Percentiles rank a stretch among this genome's conserved stretches.
Conservation (phyloP, 352 stramenopile species). For the Globisporangium paddicum region DNA sequence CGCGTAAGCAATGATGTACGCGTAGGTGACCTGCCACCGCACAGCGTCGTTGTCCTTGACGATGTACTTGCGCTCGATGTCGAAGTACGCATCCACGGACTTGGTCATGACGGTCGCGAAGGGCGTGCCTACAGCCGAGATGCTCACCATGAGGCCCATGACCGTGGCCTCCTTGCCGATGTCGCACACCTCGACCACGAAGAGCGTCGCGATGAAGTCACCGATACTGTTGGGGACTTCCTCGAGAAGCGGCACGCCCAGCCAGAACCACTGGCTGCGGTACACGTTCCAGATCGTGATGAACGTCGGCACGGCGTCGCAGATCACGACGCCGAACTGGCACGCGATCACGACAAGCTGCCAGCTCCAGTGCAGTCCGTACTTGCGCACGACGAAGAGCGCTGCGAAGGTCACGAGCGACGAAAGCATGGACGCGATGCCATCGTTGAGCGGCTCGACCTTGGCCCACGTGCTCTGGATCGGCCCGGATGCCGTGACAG, state of each 20-base stretch:
- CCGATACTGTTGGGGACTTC: slow-evolving; percentile 41
- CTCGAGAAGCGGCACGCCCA: slow-evolving; percentile 49
- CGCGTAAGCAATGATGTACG: slow-evolving; percentile 53
- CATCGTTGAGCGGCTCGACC: slow-evolving; percentile 55
- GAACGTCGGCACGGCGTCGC: slow-evolving; percentile 45
- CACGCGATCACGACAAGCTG: slow-evolving; percentile 31
- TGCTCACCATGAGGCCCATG: slow-evolving; percentile 40
- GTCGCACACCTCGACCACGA: slow-evolving; percentile 48
- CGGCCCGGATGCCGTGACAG: slow-evolving; percentile 35
- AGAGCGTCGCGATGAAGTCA: slow-evolving; percentile 40
- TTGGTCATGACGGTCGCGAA: slow-evolving; percentile 59
- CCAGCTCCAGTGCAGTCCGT: slow-evolving; percentile 57
- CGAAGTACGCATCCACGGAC: slow-evolving; percentile 43
- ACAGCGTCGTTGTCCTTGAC: slow-evolving; percentile 33
- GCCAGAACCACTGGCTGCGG: slow-evolving; percentile 66
- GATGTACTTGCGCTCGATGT: slow-evolving; percentile 45
- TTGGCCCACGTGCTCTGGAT: slow-evolving; percentile 52
- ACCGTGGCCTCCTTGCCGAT: slow-evolving; percentile 44
- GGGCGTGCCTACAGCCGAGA: slow-evolving; percentile 36
- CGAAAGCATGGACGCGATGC: slow-evolving; percentile 40
- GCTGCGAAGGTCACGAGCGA: slow-evolving; percentile 33
- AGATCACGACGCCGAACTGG: slow-evolving; percentile 35
- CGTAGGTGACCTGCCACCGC: slow-evolving; percentile 43
- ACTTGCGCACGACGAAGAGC: slow-evolving; percentile 37
- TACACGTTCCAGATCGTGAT: slow-evolving; percentile 67